phyloP scores from a whole-genome alignment of 306 rosid genomes.

The Pterocarpus macrocarpus region DNA sequence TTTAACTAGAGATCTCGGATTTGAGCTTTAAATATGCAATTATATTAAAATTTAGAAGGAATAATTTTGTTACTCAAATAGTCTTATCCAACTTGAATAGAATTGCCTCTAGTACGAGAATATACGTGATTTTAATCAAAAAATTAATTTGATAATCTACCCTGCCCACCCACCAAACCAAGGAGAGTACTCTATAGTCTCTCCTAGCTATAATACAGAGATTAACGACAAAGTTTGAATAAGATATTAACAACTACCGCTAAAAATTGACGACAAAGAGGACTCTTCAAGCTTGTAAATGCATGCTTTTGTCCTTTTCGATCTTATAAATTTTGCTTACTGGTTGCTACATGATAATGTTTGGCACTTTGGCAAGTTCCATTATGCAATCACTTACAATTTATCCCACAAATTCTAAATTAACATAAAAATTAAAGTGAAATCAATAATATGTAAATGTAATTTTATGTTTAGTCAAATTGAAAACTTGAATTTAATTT shows the following conservation, averaged over 20 bases:
- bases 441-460: too few relatives aligned
- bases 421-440: too few relatives aligned
- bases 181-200: background rate
- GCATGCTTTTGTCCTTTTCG: conserved; percentile 43
- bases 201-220: background rate
- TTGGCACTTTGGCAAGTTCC: conserved; percentile 8
- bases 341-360: conserved; percentile 21
- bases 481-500: too few relatives aligned
- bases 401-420: background rate
- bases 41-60: too few relatives aligned
- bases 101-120: too few relatives aligned
- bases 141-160: background rate
- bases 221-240: conserved; percentile 33
- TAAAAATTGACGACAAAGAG: conserved; percentile 16
- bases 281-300: conserved; percentile 25
- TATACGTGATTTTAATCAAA: too few relatives aligned
- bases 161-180: background rate
- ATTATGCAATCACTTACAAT: background rate
- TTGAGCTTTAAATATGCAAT: too few relatives aligned
- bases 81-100: too few relatives aligned
- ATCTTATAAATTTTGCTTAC: conserved; percentile 14
- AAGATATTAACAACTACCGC: background rate
- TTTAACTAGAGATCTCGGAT: too few relatives aligned
- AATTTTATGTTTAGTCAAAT: too few relatives aligned
- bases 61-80: too few relatives aligned